Base-by-base conservation (phyloP, 352 stramenopile genomes). In the Phytophthora foliorum region DNA sequence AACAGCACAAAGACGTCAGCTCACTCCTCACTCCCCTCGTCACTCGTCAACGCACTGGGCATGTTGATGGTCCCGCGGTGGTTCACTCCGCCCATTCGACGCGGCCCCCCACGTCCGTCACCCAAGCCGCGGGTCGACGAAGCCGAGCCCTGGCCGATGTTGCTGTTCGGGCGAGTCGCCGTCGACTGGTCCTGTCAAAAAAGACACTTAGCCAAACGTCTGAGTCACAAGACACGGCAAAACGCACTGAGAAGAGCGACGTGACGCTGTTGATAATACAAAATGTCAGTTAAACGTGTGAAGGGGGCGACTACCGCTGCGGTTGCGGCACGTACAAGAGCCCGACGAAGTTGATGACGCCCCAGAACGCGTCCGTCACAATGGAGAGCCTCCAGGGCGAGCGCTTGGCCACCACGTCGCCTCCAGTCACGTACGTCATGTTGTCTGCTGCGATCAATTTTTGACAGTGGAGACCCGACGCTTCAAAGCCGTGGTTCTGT, bases 361-460 rank as follows among this genome's bases (percentile, higher is more conserved):
- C 80, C 86, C 86, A 94, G 61, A 94, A 85, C 17, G 75, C 59
- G 72, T 94, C 86, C 8, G 77, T 77, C 49, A 94, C 63, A 69
- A 92, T 88, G 17, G 84, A 91, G 38, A 92, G 44, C 27, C 86
- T 80, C 82, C 85, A 91, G 6, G 60, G 66, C 50, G 84, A 86
- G 67, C 86, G 86, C 78, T 89, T 89, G 53, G 67, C 73, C 63
- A 94, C 79, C 49, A 94, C 78, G 19, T 86, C 74, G 32, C 86
- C 86, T 29, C 71, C 79, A 22, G 63, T 80, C 17, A 93, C 68
- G 67, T 92, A 93, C 50, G 83, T 77, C 85, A 93, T 93, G 16
- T 25, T 31, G n/a, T 13, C 27, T 32, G 8, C 16, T 11, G 36
- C 32, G 34, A 41, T 41, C 13, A 41, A 38, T 45, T 29, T n/a